Percentiles rank a stretch among this genome's conserved stretches.
Evolutionary conservation across 31 red algal genomes (phyloP).

Genomic region (Porphyra umbilicalis): DNA sequence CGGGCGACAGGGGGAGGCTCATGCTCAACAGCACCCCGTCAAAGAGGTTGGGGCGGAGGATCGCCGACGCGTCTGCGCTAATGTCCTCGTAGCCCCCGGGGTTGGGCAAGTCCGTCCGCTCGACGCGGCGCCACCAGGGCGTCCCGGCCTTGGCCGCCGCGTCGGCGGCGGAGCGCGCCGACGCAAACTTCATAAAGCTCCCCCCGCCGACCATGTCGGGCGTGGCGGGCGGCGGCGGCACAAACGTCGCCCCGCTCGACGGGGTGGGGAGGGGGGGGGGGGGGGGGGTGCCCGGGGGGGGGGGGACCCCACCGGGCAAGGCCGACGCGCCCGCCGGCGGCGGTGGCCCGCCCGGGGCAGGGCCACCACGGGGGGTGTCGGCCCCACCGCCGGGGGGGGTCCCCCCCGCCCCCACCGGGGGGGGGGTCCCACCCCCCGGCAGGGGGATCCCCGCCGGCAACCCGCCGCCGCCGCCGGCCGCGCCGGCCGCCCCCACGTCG

Average conservation of each 20-base stretch:
- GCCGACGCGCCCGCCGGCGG: neutral
- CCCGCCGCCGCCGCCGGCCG: neutral
- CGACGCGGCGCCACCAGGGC: slow-evolving; percentile 75
- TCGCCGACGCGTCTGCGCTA: slow-evolving; percentile 64
- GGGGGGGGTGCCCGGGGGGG: neutral
- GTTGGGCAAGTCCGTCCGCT: slow-evolving; percentile 86
- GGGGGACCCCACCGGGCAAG: too few species aligned
- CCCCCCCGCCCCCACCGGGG: neutral
- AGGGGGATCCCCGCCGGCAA: neutral
- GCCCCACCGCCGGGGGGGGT: neutral
- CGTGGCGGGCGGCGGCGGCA: neutral
- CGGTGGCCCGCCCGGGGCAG: neutral
- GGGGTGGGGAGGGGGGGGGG: neutral
- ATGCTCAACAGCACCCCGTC: slow-evolving; percentile 87
- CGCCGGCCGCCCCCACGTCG: neutral
- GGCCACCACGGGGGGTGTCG: neutral
- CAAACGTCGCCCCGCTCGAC: neutral
- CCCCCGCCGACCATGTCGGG: neutral
- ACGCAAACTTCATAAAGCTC: neutral
- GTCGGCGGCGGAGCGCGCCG: neutral
- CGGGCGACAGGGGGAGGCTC: slow-evolving; percentile 52
- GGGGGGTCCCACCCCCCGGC: neutral
- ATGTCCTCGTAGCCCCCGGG: slow-evolving; percentile 91
- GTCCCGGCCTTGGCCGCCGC: slow-evolving; percentile 5
- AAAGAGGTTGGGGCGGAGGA: slow-evolving; percentile 84